phyloP scores from a whole-genome alignment of 345 rosid species.

The Geranium brycei region DNA sequence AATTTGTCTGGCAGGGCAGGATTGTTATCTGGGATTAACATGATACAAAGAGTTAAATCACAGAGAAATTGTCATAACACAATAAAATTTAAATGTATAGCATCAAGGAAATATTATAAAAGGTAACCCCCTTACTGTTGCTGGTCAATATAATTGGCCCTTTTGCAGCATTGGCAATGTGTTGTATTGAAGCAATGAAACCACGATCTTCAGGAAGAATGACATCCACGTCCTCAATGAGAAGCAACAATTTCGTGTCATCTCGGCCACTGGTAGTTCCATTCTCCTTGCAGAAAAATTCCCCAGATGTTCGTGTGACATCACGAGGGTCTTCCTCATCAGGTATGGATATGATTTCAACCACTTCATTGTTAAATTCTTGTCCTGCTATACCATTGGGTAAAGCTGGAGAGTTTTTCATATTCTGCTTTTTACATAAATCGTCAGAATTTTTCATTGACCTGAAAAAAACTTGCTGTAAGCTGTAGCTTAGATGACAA shows the following conservation, averaged over 20 bases:
- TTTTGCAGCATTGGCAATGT: conserved; percentile 79
- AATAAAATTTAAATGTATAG: conserved; percentile 2
- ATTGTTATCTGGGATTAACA: conserved; percentile 32
- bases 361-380: conserved; percentile 20
- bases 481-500: neutral
- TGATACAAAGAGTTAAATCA: conserved; percentile 9
- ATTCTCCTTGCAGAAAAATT: conserved; percentile 19
- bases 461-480: conserved; percentile 32
- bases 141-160: conserved; percentile 81
- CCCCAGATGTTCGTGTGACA: conserved; percentile 18
- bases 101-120: conserved; percentile 7
- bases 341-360: conserved; percentile 23
- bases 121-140: conserved; percentile 43
- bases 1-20: conserved; percentile 61
- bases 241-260: conserved; percentile 55
- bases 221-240: conserved; percentile 91
- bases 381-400: conserved; percentile 18
- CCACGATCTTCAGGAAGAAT: conserved; percentile 84
- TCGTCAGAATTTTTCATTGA: conserved; percentile 35
- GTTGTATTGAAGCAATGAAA: conserved; percentile 65
- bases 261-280: conserved; percentile 17
- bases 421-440: conserved; percentile 16
- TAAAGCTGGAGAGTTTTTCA: conserved; percentile 13
- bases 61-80: conserved; percentile 8
- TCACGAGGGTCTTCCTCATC: conserved; percentile 21